A percentile compares a stretch with the other conserved stretches of the same genome.
Conservation (phyloP, 306 rosid genomes). For the Inga oerstediana region DNA sequence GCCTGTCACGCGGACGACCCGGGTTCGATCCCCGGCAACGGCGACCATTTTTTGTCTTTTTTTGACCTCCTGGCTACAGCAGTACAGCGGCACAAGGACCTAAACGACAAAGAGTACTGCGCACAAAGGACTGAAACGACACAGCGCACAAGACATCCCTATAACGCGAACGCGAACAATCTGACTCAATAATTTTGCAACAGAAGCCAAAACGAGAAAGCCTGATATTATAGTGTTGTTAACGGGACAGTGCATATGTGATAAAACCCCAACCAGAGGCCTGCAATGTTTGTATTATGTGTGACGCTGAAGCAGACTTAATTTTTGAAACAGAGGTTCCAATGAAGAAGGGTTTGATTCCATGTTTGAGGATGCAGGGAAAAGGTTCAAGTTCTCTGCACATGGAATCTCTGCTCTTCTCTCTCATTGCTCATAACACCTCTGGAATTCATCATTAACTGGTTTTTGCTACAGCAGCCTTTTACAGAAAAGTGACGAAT, state of each 20-base stretch:
- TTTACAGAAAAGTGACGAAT: not conserved
- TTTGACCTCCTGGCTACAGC: no score
- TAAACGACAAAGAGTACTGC: no score
- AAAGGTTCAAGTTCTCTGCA: not conserved
- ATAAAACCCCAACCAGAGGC: not conserved
- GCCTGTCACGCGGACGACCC: constrained; percentile 21
- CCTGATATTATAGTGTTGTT: no score
- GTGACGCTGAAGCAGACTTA: not conserved
- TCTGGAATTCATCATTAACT: no score
- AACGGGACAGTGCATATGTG: not conserved
- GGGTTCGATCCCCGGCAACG: constrained; percentile 25
- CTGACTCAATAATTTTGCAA: not conserved
- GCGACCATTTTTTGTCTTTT: not conserved
- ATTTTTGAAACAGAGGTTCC: no score
- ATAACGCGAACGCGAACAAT: no score
- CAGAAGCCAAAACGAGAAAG: not conserved
- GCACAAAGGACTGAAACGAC: no score
- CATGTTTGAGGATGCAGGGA: not conserved
- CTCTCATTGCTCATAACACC: not conserved
- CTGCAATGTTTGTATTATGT: not conserved
- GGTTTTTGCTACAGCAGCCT: not conserved
- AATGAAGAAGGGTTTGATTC: not conserved
- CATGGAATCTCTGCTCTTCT: not conserved
- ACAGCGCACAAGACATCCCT: no score
- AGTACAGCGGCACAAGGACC: no score